A percentile compares a stretch with the other conserved stretches of the same genome.
Evolutionary conservation across 192 early-diverging fungal genomes (phyloP).

Genomic region (Podila horticola): DNA sequence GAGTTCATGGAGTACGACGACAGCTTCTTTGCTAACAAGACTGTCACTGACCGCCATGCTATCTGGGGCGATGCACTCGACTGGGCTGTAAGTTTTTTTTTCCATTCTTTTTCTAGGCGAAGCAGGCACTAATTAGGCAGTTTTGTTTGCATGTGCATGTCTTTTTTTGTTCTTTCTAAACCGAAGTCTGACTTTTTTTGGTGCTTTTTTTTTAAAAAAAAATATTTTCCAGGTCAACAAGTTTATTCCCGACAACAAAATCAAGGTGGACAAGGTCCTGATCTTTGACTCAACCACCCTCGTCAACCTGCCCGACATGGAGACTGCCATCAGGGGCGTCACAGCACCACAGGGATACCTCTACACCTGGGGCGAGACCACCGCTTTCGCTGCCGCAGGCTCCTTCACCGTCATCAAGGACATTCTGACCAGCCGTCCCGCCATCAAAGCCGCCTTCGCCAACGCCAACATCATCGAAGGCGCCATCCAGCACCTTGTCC

Average conservation of each 20-base stretch:
- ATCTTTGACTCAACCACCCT: conserved; percentile 47
- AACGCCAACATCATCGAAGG: conserved; percentile 23
- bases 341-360: conserved; percentile 6
- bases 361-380: conserved; percentile 33
- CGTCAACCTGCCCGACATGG: conserved; percentile 35
- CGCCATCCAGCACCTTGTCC: conserved; percentile 10
- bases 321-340: not conserved
- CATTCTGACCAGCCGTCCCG: not conserved
- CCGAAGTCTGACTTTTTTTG: not conserved
- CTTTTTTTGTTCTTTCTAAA: not conserved
- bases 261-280: conserved; percentile 42
- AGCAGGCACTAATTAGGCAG: not conserved
- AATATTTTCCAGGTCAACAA: conserved; percentile 24
- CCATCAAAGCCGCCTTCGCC: not conserved
- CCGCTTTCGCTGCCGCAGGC: conserved; percentile 20
- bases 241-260: conserved; percentile 27
- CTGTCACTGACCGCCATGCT: conserved; percentile 13
- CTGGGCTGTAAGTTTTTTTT: conserved; percentile 43
- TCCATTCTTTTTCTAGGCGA: not conserved
- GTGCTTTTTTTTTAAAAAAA: not conserved
- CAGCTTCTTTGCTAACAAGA: conserved; percentile 23
- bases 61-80: conserved; percentile 44
- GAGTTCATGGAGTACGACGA: conserved; percentile 68
- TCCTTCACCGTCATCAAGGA: conserved; percentile 24
- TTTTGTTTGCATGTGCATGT: not conserved